Evolutionary conservation across 495 filamentous ascomycete genomes (phyloP).

Genomic region (Physcia stellaris): DNA sequence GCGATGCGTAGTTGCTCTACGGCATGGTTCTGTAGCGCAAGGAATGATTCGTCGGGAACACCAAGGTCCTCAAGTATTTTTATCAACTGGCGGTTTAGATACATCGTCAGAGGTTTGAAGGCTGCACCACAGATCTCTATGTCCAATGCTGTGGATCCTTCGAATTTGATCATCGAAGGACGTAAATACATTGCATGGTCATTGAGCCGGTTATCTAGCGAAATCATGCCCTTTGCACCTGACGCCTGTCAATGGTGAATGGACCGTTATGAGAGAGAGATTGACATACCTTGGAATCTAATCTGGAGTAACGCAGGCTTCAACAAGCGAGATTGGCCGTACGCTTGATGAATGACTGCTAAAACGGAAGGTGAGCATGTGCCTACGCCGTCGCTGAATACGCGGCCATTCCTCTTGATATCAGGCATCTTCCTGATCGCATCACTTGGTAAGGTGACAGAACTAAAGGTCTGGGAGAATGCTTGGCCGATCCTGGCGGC

Average conservation of each 20-base stretch:
- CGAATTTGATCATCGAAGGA: conserved; percentile 69
- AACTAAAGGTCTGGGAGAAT: conserved; percentile 57
- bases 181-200: conserved; percentile 45
- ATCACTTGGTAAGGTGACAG: conserved; percentile 31
- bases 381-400: conserved; percentile 70
- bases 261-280: too few relatives aligned
- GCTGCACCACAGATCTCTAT: conserved; percentile 66
- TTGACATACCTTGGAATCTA: conserved; percentile 43
- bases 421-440: conserved; percentile 24
- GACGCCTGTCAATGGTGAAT: conserved; percentile 1
- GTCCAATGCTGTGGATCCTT: conserved; percentile 31
- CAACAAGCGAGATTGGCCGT: conserved; percentile 25
- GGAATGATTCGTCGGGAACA: conserved; percentile 40
- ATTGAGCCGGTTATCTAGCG: conserved; percentile 43
- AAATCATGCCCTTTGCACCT: conserved; percentile 62
- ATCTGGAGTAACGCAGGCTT: conserved; percentile 58
- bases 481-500: conserved; percentile 75
- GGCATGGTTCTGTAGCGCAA: conserved; percentile 42
- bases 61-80: conserved; percentile 70
- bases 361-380: conserved; percentile 47
- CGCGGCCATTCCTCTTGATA: conserved; percentile 29
- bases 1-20: conserved; percentile 42
- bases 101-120: conserved; percentile 48
- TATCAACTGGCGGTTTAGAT: conserved; percentile 64
- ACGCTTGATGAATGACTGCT: conserved; percentile 33